Percentiles rank a stretch among this genome's conserved stretches.
phyloP scores from a whole-genome alignment of 2,329 filamentous ascomycete species.

The Fonsecaea pugnacius region DNA sequence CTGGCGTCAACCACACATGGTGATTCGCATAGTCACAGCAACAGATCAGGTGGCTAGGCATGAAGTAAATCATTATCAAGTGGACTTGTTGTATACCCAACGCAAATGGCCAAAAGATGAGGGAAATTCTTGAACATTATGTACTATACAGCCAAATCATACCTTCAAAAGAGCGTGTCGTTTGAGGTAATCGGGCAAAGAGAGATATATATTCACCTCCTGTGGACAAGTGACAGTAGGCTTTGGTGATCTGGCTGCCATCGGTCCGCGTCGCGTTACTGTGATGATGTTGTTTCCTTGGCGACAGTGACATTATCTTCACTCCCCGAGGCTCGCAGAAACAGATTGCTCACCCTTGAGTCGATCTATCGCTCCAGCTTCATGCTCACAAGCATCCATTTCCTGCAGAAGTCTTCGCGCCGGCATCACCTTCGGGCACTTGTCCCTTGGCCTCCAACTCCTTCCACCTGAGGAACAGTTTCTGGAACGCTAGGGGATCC shows the following conservation, averaged over 20 bases:
- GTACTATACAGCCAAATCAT: not conserved
- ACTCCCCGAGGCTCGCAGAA: not conserved
- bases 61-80: not conserved
- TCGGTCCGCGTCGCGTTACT: not conserved
- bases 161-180: not conserved
- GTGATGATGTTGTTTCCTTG: not conserved
- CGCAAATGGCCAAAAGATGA: not conserved
- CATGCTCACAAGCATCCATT: slow-evolving; percentile 27
- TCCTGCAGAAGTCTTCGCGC: slow-evolving; percentile 12
- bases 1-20: not conserved
- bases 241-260: not conserved
- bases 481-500: slow-evolving; percentile 68
- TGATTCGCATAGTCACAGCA: no score
- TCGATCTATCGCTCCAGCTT: not conserved
- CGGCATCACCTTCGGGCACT: slow-evolving; percentile 9
- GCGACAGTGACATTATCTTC: not conserved
- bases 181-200: not conserved
- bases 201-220: not conserved
- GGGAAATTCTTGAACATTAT: not conserved
- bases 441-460: slow-evolving; percentile 41
- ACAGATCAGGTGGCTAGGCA: not conserved
- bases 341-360: not conserved
- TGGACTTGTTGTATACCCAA: not conserved
- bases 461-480: slow-evolving; percentile 67
- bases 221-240: not conserved